A percentile compares a stretch with the other conserved stretches of the same genome.
Conservation (phyloP, 768 basidiomycete species). For the Sporobolomyces phaffii region DNA sequence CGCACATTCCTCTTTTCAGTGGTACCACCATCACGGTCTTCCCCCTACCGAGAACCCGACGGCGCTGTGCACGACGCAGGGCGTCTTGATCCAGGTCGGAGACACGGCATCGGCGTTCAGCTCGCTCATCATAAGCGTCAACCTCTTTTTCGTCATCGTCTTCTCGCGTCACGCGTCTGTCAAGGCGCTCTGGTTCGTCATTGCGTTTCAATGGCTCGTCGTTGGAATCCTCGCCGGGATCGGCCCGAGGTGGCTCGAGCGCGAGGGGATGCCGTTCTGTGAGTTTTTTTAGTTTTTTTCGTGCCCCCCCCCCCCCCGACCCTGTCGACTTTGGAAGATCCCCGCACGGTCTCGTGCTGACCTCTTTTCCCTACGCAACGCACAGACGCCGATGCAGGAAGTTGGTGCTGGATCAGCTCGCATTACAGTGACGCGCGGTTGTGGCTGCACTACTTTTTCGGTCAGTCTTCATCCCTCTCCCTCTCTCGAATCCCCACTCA, state of each 20-base stretch:
- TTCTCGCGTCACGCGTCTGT: background rate
- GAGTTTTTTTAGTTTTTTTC: too few relatives aligned
- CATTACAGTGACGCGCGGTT: conserved; percentile 1
- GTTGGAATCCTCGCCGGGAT: background rate
- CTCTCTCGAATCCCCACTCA: background rate
- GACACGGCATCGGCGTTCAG: conserved; percentile 21
- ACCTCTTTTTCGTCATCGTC: conserved; percentile 25
- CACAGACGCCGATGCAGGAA: conserved; percentile 8
- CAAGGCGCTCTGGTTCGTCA: background rate
- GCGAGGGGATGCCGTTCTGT: conserved; percentile 16
- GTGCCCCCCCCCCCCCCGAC: too few relatives aligned
- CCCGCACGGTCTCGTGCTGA: background rate
- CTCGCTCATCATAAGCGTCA: conserved; percentile 9
- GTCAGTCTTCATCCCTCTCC: background rate
- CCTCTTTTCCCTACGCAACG: background rate
- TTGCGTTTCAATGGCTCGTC: conserved; percentile 3
- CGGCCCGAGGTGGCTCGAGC: conserved; percentile 1
- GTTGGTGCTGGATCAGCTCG: conserved; percentile 22
- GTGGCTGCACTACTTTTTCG: background rate
- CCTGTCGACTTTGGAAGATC: too few relatives aligned
- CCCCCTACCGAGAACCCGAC: background rate
- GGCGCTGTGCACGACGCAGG: conserved; percentile 13
- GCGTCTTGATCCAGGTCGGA: conserved; percentile 22
- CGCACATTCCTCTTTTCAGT: background rate
- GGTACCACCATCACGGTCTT: background rate